Percentiles rank a stretch among this genome's conserved stretches.
Conservation (phyloP, 306 rosid species). For the Pterocarpus macrocarpus region DNA sequence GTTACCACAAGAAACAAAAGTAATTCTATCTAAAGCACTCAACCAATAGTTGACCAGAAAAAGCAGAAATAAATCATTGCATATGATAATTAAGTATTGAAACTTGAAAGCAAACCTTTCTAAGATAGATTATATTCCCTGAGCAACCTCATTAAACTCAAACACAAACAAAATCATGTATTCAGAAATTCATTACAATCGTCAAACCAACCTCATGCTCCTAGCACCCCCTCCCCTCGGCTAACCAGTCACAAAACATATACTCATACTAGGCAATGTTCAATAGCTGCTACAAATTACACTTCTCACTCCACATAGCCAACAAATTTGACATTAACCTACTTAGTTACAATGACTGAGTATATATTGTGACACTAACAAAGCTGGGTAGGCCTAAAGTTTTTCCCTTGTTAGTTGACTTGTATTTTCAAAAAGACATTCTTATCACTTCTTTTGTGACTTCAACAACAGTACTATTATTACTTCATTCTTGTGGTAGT, state of each 20-base stretch:
- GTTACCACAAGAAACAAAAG: slow-evolving; percentile 2
- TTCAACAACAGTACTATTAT: no score
- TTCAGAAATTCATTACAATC: neutral
- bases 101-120: neutral
- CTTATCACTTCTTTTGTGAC: no score
- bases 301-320: neutral
- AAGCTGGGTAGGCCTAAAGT: no score
- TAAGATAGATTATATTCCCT: neutral
- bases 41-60: slow-evolving; percentile 19
- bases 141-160: neutral
- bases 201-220: neutral
- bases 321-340: slow-evolving; percentile 5
- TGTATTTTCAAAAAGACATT: no score
- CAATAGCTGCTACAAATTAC: slow-evolving; percentile 6
- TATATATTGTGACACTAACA: no score
- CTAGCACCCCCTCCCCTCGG: neutral
- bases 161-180: neutral
- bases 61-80: neutral
- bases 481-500: no score
- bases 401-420: no score
- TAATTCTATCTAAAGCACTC: neutral
- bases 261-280: neutral
- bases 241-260: neutral
- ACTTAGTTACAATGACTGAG: neutral
- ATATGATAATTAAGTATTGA: neutral